Percentiles rank a stretch among this genome's conserved stretches.
Evolutionary conservation across 1,284 basidiomycete species (phyloP).

Genomic region (Malassezia equina): DNA sequence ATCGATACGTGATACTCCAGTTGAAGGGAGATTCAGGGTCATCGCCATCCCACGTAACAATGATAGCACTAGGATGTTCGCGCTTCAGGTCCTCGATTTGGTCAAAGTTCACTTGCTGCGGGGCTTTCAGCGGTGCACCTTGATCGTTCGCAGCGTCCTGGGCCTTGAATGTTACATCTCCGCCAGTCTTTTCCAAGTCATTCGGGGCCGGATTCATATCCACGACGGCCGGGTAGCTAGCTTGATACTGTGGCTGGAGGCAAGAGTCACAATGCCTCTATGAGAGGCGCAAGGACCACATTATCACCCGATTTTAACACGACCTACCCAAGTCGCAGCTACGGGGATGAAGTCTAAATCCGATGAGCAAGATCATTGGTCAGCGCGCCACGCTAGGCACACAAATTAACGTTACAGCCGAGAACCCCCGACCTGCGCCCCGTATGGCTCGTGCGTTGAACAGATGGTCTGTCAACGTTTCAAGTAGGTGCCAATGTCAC

Average conservation of each 20-base stretch:
- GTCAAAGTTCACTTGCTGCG: not conserved
- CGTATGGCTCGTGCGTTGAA: no score
- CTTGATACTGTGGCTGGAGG: not conserved
- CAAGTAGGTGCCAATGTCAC: not conserved
- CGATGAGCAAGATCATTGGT: conserved; percentile 15
- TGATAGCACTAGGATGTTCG: conserved; percentile 20
- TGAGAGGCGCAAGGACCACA: no score
- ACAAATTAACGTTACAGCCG: not conserved
- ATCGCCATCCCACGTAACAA: conserved; percentile 42
- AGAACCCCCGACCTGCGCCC: not conserved
- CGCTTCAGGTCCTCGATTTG: not conserved
- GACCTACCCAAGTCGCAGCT: not conserved
- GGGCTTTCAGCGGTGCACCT: not conserved
- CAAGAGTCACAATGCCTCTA: no score
- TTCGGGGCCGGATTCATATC: not conserved
- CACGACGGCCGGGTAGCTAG: not conserved
- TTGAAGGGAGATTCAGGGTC: conserved; percentile 56
- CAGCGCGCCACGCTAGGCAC: not conserved
- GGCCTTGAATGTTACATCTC: not conserved
- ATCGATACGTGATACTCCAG: conserved; percentile 56
- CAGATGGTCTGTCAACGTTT: no score
- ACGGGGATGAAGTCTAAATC: not conserved
- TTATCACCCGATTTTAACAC: not conserved
- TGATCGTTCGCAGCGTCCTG: not conserved
- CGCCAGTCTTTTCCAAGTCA: not conserved